Conservation (phyloP, 2,329 filamentous ascomycete genomes). For the Hawksworthiomyces lignivorus region DNA sequence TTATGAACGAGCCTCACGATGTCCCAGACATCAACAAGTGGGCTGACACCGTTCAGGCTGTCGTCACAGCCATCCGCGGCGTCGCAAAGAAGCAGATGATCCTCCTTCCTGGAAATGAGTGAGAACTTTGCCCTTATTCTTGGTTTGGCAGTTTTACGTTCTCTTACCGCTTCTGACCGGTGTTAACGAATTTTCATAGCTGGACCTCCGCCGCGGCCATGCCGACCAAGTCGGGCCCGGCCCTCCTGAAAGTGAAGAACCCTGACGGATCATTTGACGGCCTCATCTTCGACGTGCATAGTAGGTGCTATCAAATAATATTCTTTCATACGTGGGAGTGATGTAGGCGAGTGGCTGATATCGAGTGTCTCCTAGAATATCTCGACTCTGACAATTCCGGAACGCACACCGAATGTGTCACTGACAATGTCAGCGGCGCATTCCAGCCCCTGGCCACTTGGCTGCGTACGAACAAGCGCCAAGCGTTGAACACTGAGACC, state of each 20-base stretch:
- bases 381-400: slow-evolving; percentile 51
- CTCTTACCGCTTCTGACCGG: too few species aligned
- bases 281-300: slow-evolving; percentile 50
- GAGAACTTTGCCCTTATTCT: background rate
- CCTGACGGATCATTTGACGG: slow-evolving; percentile 46
- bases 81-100: slow-evolving; percentile 57
- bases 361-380: too few species aligned
- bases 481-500: slow-evolving; percentile 27
- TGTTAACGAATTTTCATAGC: slow-evolving; percentile 20
- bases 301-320: too few species aligned
- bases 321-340: too few species aligned
- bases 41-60: slow-evolving; percentile 52
- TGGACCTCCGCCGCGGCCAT: slow-evolving; percentile 37
- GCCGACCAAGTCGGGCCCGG: slow-evolving; percentile 8
- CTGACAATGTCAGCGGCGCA: slow-evolving; percentile 28
- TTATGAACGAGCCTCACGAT: slow-evolving; percentile 64
- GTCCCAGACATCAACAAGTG: slow-evolving; percentile 44
- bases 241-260: slow-evolving; percentile 44
- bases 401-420: slow-evolving; percentile 42
- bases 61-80: slow-evolving; percentile 56
- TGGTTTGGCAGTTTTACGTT: background rate
- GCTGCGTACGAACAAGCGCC: slow-evolving; percentile 24
- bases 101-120: slow-evolving; percentile 50
- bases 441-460: slow-evolving; percentile 27
- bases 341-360: too few species aligned